phyloP scores from a whole-genome alignment of 495 filamentous ascomycete species.

The Trichocladium uniseriatum region DNA sequence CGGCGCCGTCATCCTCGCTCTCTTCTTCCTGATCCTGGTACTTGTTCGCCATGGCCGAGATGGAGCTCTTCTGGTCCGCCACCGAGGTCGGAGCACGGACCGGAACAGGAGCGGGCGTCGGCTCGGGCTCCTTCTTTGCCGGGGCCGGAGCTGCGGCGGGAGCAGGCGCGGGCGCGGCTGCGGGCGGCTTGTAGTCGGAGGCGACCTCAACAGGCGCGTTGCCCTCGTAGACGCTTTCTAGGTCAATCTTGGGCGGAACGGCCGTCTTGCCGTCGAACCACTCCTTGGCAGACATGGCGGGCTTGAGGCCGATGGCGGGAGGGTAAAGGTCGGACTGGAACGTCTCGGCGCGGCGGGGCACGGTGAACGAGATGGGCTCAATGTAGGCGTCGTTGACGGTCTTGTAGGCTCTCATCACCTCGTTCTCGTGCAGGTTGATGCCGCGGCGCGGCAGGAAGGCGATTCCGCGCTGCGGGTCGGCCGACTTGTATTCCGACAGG shows the following conservation, averaged over 20 bases:
- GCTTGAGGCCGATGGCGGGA: constrained; percentile 63
- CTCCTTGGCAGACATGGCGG: constrained; percentile 68
- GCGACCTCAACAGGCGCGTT: constrained; percentile 64
- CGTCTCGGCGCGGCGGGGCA: constrained; percentile 86
- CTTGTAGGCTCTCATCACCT: constrained; percentile 92
- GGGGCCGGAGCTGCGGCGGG: constrained; percentile 43
- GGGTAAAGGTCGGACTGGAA: constrained; percentile 98
- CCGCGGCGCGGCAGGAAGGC: constrained; percentile 94
- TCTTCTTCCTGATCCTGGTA: constrained; percentile 67
- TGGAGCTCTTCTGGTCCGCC: constrained; percentile 75
- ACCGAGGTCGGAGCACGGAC: constrained; percentile 55
- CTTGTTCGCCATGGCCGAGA: constrained; percentile 73
- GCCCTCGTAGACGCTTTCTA: constrained; percentile 85
- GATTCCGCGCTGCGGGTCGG: constrained; percentile 86
- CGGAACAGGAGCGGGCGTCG: constrained; percentile 34
- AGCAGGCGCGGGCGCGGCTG: constrained; percentile 38
- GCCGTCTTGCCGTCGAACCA: constrained; percentile 81
- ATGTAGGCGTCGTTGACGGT: constrained; percentile 90
- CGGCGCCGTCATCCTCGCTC: constrained; percentile 47
- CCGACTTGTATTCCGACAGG: constrained; percentile 90
- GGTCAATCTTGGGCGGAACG: constrained; percentile 80
- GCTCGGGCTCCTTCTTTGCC: constrained; percentile 47
- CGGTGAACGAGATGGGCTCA: constrained; percentile 95
- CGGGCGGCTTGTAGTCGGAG: constrained; percentile 56
- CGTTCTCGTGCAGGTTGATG: constrained; percentile 92